phyloP scores from a whole-genome alignment of 2,329 filamentous ascomycete species.

The Hymenoscyphus occultus region DNA sequence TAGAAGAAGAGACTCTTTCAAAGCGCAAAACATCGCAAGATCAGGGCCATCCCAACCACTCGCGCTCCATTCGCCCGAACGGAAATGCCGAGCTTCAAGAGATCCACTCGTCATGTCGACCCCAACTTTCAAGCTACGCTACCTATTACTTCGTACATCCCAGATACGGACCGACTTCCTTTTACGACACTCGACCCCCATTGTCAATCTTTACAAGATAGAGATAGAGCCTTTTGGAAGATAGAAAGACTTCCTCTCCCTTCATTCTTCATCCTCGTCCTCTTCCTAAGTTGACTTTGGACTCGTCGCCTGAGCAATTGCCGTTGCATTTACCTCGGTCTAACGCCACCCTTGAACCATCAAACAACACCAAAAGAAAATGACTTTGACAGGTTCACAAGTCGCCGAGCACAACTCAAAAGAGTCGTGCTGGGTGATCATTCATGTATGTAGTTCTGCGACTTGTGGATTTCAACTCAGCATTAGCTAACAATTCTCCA shows the following conservation, averaged over 20 bases:
- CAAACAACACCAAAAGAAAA: conserved; percentile 20
- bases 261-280: not conserved
- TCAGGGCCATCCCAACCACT: not conserved
- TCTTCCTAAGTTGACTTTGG: no score
- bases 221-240: no score
- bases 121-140: not conserved
- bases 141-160: conserved; percentile 1
- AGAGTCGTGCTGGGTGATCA: conserved; percentile 88
- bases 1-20: not conserved
- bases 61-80: conserved; percentile 11
- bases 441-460: conserved; percentile 56
- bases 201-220: not conserved
- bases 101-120: conserved; percentile 7
- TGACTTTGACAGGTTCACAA: conserved; percentile 49
- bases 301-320: not conserved
- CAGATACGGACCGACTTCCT: not conserved
- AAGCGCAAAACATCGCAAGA: not conserved
- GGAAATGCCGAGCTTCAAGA: conserved; percentile 16
- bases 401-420: conserved; percentile 72
- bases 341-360: not conserved
- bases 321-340: conserved; percentile 15
- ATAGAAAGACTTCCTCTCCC: not conserved
- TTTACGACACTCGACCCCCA: not conserved
- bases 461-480: conserved; percentile 2
- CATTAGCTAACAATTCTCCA: conserved; percentile 34